These are phyloP conservation scores for Furcasterigmium sp. DNA, from an alignment of 2,329 filamentous ascomycete genomes.

Conservation along the genomic window DNA sequence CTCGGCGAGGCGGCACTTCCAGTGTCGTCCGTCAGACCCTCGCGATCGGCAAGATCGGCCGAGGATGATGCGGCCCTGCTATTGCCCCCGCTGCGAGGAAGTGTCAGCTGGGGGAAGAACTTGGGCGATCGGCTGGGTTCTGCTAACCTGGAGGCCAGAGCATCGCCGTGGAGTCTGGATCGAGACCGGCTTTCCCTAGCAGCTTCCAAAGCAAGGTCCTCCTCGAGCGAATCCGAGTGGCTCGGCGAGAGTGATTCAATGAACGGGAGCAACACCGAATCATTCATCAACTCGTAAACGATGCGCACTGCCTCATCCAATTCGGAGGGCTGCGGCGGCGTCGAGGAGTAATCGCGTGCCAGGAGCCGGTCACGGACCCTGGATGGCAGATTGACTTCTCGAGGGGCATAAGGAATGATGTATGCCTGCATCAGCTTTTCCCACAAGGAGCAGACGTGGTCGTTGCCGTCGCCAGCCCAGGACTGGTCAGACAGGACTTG, in stretches of 20 bases:
- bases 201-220: conserved; percentile 23
- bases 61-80: conserved; percentile 39
- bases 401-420: conserved; percentile 76
- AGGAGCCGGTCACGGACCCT: conserved; percentile 79
- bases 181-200: conserved; percentile 31
- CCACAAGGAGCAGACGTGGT: conserved; percentile 79
- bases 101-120: conserved; percentile 36
- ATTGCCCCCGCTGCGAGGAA: conserved; percentile 27
- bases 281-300: conserved; percentile 95
- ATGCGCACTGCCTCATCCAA: conserved; percentile 81
- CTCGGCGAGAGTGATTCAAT: conserved; percentile 58
- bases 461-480: conserved; percentile 38
- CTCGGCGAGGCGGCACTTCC: conserved; percentile 52
- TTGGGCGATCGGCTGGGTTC: conserved; percentile 39
- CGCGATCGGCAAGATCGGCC: conserved; percentile 40
- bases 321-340: conserved; percentile 67
- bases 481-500: conserved; percentile 35
- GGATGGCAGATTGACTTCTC: conserved; percentile 87
- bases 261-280: conserved; percentile 90
- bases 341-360: conserved; percentile 48
- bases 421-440: conserved; percentile 84
- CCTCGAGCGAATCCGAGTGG: conserved; percentile 26
- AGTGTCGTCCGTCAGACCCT: conserved; percentile 60
- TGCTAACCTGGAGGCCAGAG: conserved; percentile 20
- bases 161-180: conserved; percentile 30